Evolutionary conservation across 2,329 filamentous ascomycete genomes (phyloP).

Genomic region (Trichoderma koningiopsis): DNA sequence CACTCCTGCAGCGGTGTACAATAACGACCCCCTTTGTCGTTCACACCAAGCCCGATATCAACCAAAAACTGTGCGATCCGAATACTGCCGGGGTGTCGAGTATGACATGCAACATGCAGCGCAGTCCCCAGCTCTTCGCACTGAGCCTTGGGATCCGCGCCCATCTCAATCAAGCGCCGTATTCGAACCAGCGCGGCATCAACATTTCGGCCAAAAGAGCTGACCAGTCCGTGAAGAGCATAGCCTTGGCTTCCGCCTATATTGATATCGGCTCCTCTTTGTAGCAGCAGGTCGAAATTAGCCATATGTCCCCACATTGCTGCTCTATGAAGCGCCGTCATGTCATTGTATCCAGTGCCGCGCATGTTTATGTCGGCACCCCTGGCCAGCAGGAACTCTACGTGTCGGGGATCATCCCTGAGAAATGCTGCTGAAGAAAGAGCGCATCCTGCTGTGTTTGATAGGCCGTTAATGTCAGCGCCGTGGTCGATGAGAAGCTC

Average conservation of each 20-base stretch:
- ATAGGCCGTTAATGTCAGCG: background rate
- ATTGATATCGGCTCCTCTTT: background rate
- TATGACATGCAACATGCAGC: background rate
- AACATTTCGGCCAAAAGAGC: no score
- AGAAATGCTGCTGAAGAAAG: background rate
- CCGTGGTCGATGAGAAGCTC: background rate
- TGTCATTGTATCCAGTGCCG: background rate
- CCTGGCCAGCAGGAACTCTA: background rate
- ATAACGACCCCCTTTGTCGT: background rate
- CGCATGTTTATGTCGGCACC: background rate
- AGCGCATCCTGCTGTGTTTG: background rate
- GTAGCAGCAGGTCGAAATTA: background rate
- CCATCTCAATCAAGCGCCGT: background rate
- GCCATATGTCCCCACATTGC: rapidly evolving
- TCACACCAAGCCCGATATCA: background rate
- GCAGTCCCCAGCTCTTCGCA: background rate
- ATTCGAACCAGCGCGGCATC: background rate
- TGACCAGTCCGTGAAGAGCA: background rate
- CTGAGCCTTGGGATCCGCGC: background rate
- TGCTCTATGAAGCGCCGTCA: background rate
- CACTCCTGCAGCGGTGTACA: background rate
- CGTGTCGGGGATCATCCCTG: no score
- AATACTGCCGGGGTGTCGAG: background rate
- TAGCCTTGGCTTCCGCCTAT: background rate
- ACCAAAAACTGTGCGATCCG: background rate